Evolutionary conservation across 2,329 filamentous ascomycete species (phyloP), one percentile per base, ranked within the genome.

Genomic region (Colletotrichum sansevieriae): DNA sequence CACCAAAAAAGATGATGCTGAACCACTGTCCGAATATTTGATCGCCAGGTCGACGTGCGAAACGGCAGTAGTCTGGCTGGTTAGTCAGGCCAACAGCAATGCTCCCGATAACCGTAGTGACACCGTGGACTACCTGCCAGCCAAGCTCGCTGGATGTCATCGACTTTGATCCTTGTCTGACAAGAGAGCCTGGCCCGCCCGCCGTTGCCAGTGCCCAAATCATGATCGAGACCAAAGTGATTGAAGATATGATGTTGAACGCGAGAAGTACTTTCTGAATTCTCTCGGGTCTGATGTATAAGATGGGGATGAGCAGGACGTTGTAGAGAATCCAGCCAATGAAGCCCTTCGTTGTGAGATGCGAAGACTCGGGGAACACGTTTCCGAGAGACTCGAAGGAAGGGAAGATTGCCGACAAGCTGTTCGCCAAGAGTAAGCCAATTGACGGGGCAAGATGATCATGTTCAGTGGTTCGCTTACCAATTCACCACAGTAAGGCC

Each of bases 1-100:
- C 76, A 5, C 79, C 80, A 47, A 81, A 78, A 20, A 81, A 73
- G n/a, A 81, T 71, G 60, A 80, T 75, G 25, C 75, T 75, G 68
- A 80, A 79, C 39, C 72, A 73, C 56, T 83, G 81, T 2, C 81
- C 82, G 12, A 80, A 77, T 10, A 85, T 77, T 57, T 81, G 80
- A 56, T 80, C 77, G 10, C 78, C 74, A 7, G 80, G 82, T 13
- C 73, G 73, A 4, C 75, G 72, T 3, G 81, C 78, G 66, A 83
- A 84, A 7, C 83, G 78, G 2, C 81, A 78, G 71, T 80, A 84
- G 73, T 84, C 82, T 18, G 75, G 78, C 69, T 82, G 82, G 70
- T 83, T 85, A 13, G 79, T 79, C 41, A 83, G 74, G 3, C 82
- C 83, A 4, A 82, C 80, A 6, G 82, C 79, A 57, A 83, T 83